These are phyloP conservation scores for Casuarina glauca DNA, from an alignment of 306 rosid genomes.

Conservation along the genomic window DNA sequence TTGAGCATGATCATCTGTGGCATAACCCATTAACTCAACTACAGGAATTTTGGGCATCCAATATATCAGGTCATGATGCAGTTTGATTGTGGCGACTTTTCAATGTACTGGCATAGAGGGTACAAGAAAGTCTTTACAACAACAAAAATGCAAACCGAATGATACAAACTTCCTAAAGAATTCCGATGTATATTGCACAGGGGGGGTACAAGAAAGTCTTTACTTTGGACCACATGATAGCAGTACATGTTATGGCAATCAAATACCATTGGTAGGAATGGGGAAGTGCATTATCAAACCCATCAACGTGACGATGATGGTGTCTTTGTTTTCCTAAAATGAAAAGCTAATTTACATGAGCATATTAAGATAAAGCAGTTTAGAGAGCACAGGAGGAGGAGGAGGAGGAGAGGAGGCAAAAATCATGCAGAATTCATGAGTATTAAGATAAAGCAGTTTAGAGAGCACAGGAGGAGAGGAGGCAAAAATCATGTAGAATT, in stretches of 20 bases:
- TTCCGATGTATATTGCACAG: not conserved
- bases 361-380: too few relatives aligned
- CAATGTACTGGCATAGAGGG: not conserved
- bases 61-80: slow-evolving; percentile 5
- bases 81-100: not conserved
- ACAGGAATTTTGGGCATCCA: not conserved
- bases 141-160: not conserved
- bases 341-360: too few relatives aligned
- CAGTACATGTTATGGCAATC: not conserved
- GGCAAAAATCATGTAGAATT: not conserved
- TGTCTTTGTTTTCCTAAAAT: too few relatives aligned
- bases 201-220: not conserved
- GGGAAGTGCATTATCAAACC: too few relatives aligned
- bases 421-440: not conserved
- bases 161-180: not conserved
- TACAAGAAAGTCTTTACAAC: not conserved
- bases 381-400: too few relatives aligned
- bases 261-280: too few relatives aligned
- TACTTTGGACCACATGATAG: not conserved
- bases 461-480: too few relatives aligned
- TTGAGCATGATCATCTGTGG: not conserved
- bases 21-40: not conserved
- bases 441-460: too few relatives aligned
- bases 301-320: too few relatives aligned
- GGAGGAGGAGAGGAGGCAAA: not conserved